These are phyloP conservation scores for Neltuma alba DNA, from an alignment of 306 rosid species.

Conservation along the genomic window DNA sequence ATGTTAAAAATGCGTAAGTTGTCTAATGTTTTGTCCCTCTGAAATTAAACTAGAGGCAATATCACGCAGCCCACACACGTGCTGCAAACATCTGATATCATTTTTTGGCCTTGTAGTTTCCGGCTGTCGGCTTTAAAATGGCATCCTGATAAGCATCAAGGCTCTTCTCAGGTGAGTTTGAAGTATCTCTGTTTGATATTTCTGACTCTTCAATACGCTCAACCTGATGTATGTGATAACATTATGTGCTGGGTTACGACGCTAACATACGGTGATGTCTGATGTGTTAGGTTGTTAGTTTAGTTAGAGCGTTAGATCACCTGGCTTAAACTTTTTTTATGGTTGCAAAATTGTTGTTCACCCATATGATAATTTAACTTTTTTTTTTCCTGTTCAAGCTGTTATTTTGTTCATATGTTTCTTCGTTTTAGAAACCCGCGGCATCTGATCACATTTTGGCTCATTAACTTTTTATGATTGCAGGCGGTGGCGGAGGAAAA, in stretches of 20 bases:
- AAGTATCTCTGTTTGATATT: background rate
- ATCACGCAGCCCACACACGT: background rate
- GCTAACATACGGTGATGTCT: background rate
- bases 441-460: background rate
- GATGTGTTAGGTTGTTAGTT: background rate
- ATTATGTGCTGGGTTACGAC: background rate
- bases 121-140: slow-evolving; percentile 87
- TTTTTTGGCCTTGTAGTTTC: slow-evolving; percentile 52
- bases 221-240: background rate
- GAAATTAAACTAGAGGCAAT: background rate
- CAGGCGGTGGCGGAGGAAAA: slow-evolving; percentile 67
- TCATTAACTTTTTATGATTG: slow-evolving; percentile 18
- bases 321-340: background rate
- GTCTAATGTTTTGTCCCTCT: background rate
- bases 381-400: background rate
- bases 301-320: background rate
- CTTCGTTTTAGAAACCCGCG: background rate
- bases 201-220: slow-evolving; percentile 16
- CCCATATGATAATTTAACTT: background rate
- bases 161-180: slow-evolving; percentile 80
- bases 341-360: background rate
- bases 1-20: slow-evolving; percentile 88
- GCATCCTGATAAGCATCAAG: slow-evolving; percentile 97
- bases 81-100: background rate
- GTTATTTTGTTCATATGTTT: background rate